Base-by-base conservation (phyloP, 768 basidiomycete genomes). In the Podaxis rugospora region DNA sequence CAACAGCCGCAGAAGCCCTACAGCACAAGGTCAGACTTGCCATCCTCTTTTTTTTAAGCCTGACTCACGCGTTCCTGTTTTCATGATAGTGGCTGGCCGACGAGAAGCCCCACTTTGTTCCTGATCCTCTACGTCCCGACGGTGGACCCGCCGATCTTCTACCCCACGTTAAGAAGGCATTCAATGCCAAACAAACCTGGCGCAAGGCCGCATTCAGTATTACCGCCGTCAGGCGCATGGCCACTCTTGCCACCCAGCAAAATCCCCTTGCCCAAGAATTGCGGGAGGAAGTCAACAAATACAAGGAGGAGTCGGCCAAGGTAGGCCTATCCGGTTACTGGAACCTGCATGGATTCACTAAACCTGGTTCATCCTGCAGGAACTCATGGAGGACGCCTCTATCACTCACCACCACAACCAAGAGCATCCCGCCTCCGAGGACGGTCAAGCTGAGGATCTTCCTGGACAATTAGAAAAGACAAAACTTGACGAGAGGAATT, bases 121-220 rank as follows among this genome's bases (percentile, higher is more conserved):
- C 81, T 37, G 86, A 88, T 66, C 81, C 82, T 59, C 7, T 16
- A 11, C 81, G 78, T 62, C 74, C 80, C 37, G 78, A 76, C 54
- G 90, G 89, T 50, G 78, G 77, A 47, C 86, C 87, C 27, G 83
- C 83, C 23, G 87, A 97, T 76, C 79, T 98, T 68, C 75, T 98
- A 66, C 95, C 96, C 28, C 84, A 90, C 49, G 89, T 98, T 74
- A 92, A 88, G 80, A 91, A 85, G 74, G 88, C 86, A 32, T 95
- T 97, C 76, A 86, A 97, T 70, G 94, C 93, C 35, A 91, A 84
- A 77, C 84, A 83, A 74, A 85, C 92, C 16, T 96, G 92, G 92
- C 88, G 89, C 66, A 92, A 90, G 71, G 93, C 92, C 2, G 90
- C 92, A 2, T 81, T 88, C 68, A 86, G 90, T 52, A 92, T 96